These are phyloP conservation scores for Cordyceps cicadae DNA, from an alignment of 2,329 filamentous ascomycete genomes.

Conservation along the genomic window DNA sequence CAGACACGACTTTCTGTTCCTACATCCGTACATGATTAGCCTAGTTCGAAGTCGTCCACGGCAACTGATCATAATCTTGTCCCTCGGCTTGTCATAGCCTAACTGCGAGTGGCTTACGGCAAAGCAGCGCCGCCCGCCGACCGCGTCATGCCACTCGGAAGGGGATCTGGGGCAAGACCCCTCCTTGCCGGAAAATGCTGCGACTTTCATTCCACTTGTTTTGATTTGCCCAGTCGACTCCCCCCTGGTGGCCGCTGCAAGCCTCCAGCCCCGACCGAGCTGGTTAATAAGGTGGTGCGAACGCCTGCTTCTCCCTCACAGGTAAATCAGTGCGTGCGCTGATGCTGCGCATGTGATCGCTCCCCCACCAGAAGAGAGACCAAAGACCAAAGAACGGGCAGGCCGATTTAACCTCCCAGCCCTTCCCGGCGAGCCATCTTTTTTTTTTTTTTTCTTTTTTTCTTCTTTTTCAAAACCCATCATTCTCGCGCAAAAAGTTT, in stretches of 20 bases:
- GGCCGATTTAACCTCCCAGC: conserved; percentile 3
- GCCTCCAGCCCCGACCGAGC: neutral
- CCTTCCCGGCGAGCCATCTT: neutral
- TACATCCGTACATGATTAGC: neutral
- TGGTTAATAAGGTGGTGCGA: neutral
- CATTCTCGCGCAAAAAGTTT: neutral
- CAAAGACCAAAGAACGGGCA: neutral
- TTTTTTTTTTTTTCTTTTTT: too few relatives aligned
- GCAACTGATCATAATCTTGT: neutral
- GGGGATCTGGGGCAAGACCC: conserved; percentile 26
- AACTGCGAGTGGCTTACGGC: neutral
- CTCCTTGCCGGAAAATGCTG: conserved; percentile 15
- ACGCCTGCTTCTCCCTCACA: neutral
- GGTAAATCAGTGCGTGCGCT: neutral
- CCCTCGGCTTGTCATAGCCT: conserved; percentile 7
- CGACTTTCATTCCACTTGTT: conserved; percentile 1
- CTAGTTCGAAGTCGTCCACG: neutral
- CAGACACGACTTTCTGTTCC: too few relatives aligned
- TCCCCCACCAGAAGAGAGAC: neutral
- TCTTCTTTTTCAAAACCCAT: neutral
- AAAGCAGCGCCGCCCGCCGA: conserved; percentile 6
- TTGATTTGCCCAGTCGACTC: neutral
- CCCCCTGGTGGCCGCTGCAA: conserved; percentile 7
- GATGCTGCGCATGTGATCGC: conserved; percentile 7
- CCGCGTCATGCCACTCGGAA: conserved; percentile 15